Conservation (phyloP, 73 alveolate species). For the Paramecium sonneborni region DNA sequence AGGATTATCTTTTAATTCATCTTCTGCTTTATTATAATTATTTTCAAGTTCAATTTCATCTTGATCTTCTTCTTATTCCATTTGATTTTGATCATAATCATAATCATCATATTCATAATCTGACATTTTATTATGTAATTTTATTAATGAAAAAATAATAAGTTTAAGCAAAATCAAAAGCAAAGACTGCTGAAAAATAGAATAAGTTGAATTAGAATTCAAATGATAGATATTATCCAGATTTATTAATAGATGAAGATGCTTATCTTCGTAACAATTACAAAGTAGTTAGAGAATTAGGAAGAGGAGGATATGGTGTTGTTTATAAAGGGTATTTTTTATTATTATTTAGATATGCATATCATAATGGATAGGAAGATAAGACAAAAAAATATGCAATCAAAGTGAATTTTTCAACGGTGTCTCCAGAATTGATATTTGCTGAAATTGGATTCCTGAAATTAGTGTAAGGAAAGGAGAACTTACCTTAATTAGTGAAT, state of each 20-base stretch:
- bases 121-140: neutral
- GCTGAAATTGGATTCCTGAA: conserved; percentile 44
- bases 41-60: neutral
- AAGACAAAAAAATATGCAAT: conserved; percentile 47
- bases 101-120: neutral
- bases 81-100: neutral
- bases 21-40: neutral
- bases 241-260: neutral
- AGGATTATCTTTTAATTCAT: neutral
- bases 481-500: conserved; percentile 41
- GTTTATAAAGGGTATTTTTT: conserved; percentile 35
- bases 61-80: neutral
- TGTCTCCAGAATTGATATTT: conserved; percentile 49
- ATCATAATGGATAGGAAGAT: neutral
- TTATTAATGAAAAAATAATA: neutral
- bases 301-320: conserved; percentile 62
- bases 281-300: conserved; percentile 24
- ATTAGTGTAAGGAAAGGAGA: conserved; percentile 22
- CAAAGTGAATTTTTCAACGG: conserved; percentile 32
- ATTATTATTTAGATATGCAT: neutral
- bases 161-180: neutral
- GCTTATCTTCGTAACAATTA: neutral
- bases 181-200: neutral
- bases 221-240: neutral
- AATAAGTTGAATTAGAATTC: neutral